phyloP scores from a whole-genome alignment of 2,329 filamentous ascomycete genomes.

The Claviceps monticola region DNA sequence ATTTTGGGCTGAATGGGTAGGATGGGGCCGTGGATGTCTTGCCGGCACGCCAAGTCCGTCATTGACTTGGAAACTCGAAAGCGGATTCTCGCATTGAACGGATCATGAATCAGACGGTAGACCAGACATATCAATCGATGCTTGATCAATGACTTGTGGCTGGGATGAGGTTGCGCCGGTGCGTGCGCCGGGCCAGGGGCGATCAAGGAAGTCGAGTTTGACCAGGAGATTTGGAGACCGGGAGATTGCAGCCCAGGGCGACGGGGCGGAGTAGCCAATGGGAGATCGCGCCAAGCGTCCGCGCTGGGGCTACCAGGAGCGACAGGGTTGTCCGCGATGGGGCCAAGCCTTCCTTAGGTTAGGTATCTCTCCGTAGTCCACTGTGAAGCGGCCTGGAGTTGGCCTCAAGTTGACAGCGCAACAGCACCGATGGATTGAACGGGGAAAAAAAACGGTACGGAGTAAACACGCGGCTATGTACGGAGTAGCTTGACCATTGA shows the following conservation, averaged over 20 bases:
- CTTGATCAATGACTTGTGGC: not conserved
- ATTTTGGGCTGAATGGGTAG: not conserved
- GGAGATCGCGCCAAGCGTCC: not conserved
- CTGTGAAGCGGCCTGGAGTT: too few relatives aligned
- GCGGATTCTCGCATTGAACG: too few relatives aligned
- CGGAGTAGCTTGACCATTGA: too few relatives aligned
- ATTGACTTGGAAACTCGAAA: not conserved
- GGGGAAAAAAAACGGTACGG: too few relatives aligned
- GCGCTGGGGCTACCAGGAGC: too few relatives aligned
- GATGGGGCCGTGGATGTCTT: not conserved
- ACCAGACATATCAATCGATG: not conserved
- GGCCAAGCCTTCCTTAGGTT: too few relatives aligned
- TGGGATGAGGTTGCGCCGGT: conserved; percentile 1
- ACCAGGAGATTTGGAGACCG: not conserved
- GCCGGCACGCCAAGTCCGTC: conserved; percentile 1
- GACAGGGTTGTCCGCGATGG: too few relatives aligned
- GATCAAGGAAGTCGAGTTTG: not conserved
- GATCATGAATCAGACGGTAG: not conserved
- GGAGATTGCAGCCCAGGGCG: not conserved
- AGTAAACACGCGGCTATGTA: too few relatives aligned
- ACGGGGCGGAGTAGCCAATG: conserved; percentile 1
- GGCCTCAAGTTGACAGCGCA: too few relatives aligned
- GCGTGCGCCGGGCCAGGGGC: not conserved
- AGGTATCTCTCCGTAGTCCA: too few relatives aligned
- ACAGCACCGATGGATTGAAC: too few relatives aligned